Percentiles rank a stretch among this genome's conserved stretches.
These are phyloP conservation scores for Saururus chinensis DNA, from an alignment of 164 flowering plant species.

Conservation along the genomic window DNA sequence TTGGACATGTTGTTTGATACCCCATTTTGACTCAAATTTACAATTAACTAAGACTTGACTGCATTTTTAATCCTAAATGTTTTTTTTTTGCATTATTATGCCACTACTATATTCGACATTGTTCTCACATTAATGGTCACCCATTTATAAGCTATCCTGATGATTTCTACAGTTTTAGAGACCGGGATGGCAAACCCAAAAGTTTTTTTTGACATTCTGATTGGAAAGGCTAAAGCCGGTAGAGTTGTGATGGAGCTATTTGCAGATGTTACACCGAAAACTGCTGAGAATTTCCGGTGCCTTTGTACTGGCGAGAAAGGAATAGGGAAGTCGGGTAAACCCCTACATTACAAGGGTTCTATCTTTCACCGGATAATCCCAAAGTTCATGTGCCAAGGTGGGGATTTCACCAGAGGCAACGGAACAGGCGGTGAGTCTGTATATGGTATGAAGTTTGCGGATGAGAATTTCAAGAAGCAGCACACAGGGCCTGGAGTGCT, in stretches of 20 bases:
- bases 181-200: constrained; percentile 9
- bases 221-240: constrained; percentile 15
- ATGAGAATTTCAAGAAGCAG: constrained; percentile 65
- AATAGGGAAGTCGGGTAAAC: constrained; percentile 49
- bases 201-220: constrained; percentile 14
- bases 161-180: too few species aligned
- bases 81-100: too few species aligned
- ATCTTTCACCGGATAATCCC: constrained; percentile 72
- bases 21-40: too few species aligned
- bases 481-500: constrained; percentile 57
- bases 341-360: constrained; percentile 66
- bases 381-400: constrained; percentile 76
- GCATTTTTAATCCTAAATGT: too few species aligned
- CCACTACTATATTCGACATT: too few species aligned
- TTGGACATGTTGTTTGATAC: too few species aligned
- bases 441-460: constrained; percentile 53
- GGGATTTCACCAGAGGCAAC: constrained; percentile 72
- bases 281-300: constrained; percentile 28
- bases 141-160: too few species aligned
- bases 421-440: constrained; percentile 84
- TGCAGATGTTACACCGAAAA: constrained; percentile 13
- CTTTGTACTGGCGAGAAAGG: constrained; percentile 89
- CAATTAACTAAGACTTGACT: too few species aligned
- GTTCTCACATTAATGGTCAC: too few species aligned
- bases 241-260: constrained; percentile 13